Base-by-base conservation (phyloP, 108 stramenopile genomes). In the Fistulifera solaris region DNA sequence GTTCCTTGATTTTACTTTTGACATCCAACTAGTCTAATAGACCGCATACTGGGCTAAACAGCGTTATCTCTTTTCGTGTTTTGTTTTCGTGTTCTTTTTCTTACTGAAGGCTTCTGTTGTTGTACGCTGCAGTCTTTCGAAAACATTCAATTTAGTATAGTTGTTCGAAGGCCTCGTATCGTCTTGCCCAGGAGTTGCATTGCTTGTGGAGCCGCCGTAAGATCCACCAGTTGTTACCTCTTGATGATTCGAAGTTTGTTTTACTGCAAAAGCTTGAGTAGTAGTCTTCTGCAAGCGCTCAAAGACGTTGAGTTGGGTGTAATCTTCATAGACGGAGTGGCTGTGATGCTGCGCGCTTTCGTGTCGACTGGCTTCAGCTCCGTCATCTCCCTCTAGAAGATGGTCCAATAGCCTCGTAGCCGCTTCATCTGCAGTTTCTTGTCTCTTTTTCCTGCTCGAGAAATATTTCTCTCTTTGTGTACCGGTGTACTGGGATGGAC, bases 231-330 rank as follows among this genome's bases (percentile, higher is more conserved):
- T 35, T 8, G 8, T 8, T 8, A 35, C 31, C 6, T 35, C 31
- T 8, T 35, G 31, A 35, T 35, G 3, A 35, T 35, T 35, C 3
- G 31, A 35, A 8, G 31, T 35, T 3, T 67, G 57, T 48, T 82
- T 82, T 16, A 72, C 58, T 18, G 71, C 71, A 49, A 75, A 78
- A 5, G 81, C 71, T 45, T 73, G 62, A 2, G 81, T 83, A 46
- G 72, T 73, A 2, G 66, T 76, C 49, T 70, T 76, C n/a, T 66
- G 63, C 28, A 84, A 52, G 42, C 83, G 61, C 56, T 84, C 83
- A 65, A 80, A 84, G 1, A 84, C 78, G 66, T 80, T 55, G 46
- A 65, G 65, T 22, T 70, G 51, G 4, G 50, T 26, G 50, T 27
- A 27, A 21, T 23, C 50, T 35, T 35, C 31, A 35, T 35, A 35